phyloP scores from a whole-genome alignment of 495 filamentous ascomycete genomes.

The Tuber magnatum region DNA sequence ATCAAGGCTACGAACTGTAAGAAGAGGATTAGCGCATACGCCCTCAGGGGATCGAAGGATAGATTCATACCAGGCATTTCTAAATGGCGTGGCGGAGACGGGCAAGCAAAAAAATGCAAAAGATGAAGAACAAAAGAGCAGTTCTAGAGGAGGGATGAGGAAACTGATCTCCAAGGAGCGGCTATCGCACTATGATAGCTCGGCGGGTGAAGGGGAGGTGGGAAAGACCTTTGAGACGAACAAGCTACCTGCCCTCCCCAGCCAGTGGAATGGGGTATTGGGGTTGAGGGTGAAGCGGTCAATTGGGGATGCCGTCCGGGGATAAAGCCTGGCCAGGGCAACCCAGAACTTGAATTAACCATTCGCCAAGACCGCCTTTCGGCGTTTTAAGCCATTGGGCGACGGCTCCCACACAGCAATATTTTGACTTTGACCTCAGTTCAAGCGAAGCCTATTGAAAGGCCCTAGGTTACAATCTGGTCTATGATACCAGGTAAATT shows the following conservation, averaged over 20 bases:
- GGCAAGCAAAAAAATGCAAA: background rate
- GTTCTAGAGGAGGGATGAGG: background rate
- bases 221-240: background rate
- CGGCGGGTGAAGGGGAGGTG: background rate
- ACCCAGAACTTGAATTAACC: background rate
- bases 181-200: background rate
- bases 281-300: background rate
- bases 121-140: background rate
- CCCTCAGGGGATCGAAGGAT: background rate
- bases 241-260: background rate
- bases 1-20: constrained; percentile 54
- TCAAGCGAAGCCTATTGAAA: background rate
- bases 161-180: background rate
- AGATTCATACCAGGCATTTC: constrained; percentile 31
- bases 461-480: background rate
- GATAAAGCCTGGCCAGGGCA: background rate
- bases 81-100: background rate
- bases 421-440: background rate
- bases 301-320: background rate
- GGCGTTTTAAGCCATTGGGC: background rate
- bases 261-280: background rate
- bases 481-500: background rate
- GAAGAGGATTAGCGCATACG: background rate
- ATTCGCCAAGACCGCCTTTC: background rate
- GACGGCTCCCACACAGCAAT: background rate